Evolutionary conservation across 1,139 yeast species (phyloP).

Genomic region (Yamadazyma songkhlaensis): DNA sequence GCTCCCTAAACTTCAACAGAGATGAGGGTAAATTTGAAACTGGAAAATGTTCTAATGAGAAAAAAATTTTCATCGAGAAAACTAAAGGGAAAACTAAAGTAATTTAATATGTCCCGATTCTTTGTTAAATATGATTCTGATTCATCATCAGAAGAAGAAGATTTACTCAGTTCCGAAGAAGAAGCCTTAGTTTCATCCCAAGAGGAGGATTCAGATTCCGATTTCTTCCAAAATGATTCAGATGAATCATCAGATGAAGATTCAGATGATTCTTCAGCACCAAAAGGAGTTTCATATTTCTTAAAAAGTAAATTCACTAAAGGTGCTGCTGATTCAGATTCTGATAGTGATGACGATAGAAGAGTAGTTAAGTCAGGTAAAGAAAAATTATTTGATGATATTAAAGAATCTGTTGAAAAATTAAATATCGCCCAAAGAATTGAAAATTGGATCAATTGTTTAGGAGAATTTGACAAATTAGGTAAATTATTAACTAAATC

Average conservation of each 20-base stretch:
- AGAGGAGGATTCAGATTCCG: slow-evolving; percentile 33
- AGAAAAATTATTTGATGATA: slow-evolving; percentile 88
- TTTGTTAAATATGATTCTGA: slow-evolving; percentile 65
- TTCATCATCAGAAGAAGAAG: slow-evolving; percentile 72
- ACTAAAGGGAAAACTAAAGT: slow-evolving; percentile 1
- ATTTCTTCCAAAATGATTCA: slow-evolving; percentile 25
- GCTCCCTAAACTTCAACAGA: background rate
- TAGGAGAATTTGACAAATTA: slow-evolving; percentile 76
- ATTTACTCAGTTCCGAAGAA: slow-evolving; percentile 48
- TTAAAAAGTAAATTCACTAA: slow-evolving; percentile 53
- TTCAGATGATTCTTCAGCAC: slow-evolving; percentile 31
- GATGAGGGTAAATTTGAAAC: slow-evolving; percentile 4
- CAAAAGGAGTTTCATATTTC: slow-evolving; percentile 57
- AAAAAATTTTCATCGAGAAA: slow-evolving; percentile 3
- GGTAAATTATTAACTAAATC: slow-evolving; percentile 65
- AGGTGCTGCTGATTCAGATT: slow-evolving; percentile 43
- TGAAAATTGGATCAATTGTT: slow-evolving; percentile 78
- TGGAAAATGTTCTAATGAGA: background rate
- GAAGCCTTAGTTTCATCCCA: slow-evolving; percentile 23
- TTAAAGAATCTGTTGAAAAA: slow-evolving; percentile 63
- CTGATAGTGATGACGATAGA: slow-evolving; percentile 63
- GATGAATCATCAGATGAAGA: slow-evolving; percentile 45
- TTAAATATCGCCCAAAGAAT: slow-evolving; percentile 69
- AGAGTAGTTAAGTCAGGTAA: slow-evolving; percentile 91
- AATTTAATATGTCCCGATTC: slow-evolving; percentile 64